Evolutionary conservation across 495 filamentous ascomycete species (phyloP).

Genomic region (Neurospora discreta): DNA sequence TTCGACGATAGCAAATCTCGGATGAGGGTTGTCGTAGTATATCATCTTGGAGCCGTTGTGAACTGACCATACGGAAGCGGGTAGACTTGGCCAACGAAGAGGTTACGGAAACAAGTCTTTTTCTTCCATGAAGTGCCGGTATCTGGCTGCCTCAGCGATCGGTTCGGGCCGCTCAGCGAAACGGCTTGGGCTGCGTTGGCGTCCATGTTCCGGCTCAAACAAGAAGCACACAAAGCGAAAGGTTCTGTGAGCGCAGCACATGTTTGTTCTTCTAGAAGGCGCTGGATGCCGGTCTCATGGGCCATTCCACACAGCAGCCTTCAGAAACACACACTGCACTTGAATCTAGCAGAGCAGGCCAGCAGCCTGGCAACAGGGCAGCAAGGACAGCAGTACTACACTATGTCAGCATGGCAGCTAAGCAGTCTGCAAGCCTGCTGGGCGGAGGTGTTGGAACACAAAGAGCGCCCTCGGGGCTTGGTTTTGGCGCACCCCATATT

Average conservation of each 20-base stretch:
- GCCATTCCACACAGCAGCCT: neutral
- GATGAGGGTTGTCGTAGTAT: neutral
- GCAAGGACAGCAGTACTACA: conserved; percentile 6
- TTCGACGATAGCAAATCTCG: neutral
- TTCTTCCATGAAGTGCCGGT: neutral
- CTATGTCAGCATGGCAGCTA: conserved; percentile 8
- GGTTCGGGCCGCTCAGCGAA: neutral
- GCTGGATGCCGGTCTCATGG: neutral
- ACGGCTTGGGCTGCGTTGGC: neutral
- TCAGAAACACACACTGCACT: conserved; percentile 1
- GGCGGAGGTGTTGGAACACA: conserved; percentile 17
- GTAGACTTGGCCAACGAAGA: neutral
- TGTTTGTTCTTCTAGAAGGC: neutral
- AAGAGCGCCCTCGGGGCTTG: conserved; percentile 15
- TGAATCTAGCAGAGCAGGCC: neutral
- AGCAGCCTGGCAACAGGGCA: neutral
- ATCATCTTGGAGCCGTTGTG: neutral
- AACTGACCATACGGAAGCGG: neutral
- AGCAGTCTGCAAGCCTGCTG: conserved; percentile 10
- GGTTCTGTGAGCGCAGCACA: neutral
- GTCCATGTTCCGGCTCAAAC: neutral
- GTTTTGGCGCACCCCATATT: conserved; percentile 14
- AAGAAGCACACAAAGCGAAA: neutral
- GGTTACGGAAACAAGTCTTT: neutral
- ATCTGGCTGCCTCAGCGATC: neutral